phyloP scores from a whole-genome alignment of 805 yeast genomes.

The Saturnispora hagleri region DNA sequence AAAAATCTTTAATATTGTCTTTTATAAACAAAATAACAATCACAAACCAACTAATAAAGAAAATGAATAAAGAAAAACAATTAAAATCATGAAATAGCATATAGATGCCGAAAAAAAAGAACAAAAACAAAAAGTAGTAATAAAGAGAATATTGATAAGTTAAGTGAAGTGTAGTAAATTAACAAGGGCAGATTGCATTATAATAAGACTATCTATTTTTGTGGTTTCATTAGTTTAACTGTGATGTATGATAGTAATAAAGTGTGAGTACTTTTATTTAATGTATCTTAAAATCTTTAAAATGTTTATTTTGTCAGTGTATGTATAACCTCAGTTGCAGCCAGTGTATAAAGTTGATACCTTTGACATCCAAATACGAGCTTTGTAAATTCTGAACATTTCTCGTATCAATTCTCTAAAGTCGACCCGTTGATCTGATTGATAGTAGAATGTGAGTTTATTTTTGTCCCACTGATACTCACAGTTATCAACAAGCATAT shows the following conservation, averaged over 20 bases:
- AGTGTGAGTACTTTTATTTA: not conserved
- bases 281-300: not conserved
- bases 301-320: not conserved
- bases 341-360: constrained; percentile 8
- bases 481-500: constrained; percentile 61
- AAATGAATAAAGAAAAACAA: not conserved
- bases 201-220: not conserved
- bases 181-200: not conserved
- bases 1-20: not conserved
- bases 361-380: constrained; percentile 78
- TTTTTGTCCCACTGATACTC: constrained; percentile 83
- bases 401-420: constrained; percentile 72
- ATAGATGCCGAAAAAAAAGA: not conserved
- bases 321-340: not conserved
- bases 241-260: not conserved
- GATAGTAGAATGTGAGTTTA: constrained; percentile 69
- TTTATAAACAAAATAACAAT: not conserved
- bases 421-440: constrained; percentile 57
- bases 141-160: not conserved
- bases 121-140: not conserved
- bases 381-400: constrained; percentile 64
- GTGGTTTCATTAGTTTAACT: not conserved
- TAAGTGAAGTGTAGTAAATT: not conserved
- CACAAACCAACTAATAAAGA: not conserved
- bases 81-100: not conserved